Conservation (phyloP, 2,329 filamentous ascomycete genomes). For the Trichoderma sp. region DNA sequence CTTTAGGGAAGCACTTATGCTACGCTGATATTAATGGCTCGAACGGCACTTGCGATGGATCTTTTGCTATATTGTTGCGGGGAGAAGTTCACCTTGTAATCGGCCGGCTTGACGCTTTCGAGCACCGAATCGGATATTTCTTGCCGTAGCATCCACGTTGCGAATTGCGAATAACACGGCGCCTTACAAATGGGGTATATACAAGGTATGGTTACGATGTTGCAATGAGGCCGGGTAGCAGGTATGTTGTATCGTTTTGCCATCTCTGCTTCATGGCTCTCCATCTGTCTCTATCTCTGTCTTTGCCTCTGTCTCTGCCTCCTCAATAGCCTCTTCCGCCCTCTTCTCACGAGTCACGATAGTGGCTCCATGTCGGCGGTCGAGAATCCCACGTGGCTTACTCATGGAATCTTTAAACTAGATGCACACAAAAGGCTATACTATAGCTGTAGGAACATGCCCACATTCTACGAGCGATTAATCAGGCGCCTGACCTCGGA, state of each 20-base stretch:
- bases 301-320: background rate
- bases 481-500: background rate
- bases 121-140: background rate
- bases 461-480: background rate
- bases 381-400: background rate
- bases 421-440: background rate
- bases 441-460: background rate
- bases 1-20: background rate
- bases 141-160: background rate
- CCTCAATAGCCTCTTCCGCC: background rate
- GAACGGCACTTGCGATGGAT: background rate
- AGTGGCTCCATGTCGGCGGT: background rate
- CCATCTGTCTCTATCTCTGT: background rate
- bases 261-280: background rate
- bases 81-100: background rate
- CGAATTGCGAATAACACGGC: background rate
- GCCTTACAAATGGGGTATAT: background rate
- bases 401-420: background rate
- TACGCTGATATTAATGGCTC: background rate
- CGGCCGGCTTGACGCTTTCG: background rate
- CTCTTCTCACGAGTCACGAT: background rate
- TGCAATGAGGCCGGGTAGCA: background rate
- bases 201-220: background rate
- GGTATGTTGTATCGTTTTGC: background rate
- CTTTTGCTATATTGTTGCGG: background rate